Conservation (phyloP, 1,139 yeast species). For the Nakaseomyces delphensis region DNA sequence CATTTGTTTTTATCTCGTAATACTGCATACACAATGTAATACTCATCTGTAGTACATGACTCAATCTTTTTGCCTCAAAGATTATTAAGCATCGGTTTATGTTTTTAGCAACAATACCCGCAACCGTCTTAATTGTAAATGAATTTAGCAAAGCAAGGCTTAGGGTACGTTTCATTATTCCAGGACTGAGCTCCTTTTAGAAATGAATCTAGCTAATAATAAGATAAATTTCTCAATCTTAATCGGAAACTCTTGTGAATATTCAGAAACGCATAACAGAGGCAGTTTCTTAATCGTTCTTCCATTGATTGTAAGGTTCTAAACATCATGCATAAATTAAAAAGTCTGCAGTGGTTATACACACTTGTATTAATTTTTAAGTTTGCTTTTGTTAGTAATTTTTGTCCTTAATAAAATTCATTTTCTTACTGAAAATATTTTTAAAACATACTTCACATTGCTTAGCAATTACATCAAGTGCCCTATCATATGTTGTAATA, state of each 20-base stretch:
- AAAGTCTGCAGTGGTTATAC: background rate
- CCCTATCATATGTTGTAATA: conserved; percentile 10
- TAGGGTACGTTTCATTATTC: background rate
- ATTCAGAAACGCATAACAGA: conserved; percentile 25
- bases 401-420: conserved; percentile 6
- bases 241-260: conserved; percentile 22
- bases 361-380: background rate
- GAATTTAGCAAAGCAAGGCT: too few species aligned
- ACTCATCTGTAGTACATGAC: too few species aligned
- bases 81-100: too few species aligned
- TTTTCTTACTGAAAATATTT: too few species aligned
- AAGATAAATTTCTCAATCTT: conserved; percentile 17
- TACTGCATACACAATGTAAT: too few species aligned
- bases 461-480: conserved; percentile 15
- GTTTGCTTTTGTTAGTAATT: conserved; percentile 2
- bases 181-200: background rate
- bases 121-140: too few species aligned
- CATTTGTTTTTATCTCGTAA: too few species aligned
- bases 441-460: conserved; percentile 24
- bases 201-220: background rate
- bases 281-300: conserved; percentile 27
- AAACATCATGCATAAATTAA: background rate
- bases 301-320: conserved; percentile 23
- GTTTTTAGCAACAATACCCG: too few species aligned
- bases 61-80: too few species aligned